These are phyloP conservation scores for Stentor coeruleus DNA, from an alignment of 73 alveolate genomes.

Conservation along the genomic window DNA sequence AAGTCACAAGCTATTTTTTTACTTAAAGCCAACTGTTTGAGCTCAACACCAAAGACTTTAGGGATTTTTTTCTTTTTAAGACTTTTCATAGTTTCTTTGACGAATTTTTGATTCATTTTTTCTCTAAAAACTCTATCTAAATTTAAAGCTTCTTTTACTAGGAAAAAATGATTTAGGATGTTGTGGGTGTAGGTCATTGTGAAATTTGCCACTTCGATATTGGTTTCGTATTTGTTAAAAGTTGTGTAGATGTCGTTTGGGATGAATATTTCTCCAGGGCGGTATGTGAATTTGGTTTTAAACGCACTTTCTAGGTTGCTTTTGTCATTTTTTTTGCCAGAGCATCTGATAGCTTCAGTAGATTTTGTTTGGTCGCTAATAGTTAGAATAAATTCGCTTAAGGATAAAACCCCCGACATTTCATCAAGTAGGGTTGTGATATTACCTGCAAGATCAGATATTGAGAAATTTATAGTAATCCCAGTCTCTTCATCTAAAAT, in stretches of 20 bases:
- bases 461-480: too few species aligned
- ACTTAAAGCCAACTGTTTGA: neutral
- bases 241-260: neutral
- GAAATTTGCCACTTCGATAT: neutral
- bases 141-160: neutral
- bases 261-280: neutral
- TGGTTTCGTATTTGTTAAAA: neutral
- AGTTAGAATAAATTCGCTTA: neutral
- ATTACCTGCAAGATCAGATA: neutral
- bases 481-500: conserved; percentile 1
- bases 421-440: neutral
- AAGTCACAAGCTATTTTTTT: neutral
- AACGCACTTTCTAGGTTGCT: neutral
- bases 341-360: neutral
- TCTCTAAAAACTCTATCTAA: neutral
- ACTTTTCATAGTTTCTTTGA: neutral
- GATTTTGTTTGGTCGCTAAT: neutral
- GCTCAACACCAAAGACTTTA: neutral
- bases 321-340: neutral
- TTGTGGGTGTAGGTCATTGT: neutral
- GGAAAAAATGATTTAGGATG: neutral
- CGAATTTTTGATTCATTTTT: neutral
- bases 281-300: neutral
- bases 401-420: neutral
- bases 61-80: neutral